Evolutionary conservation across 352 stramenopile genomes (phyloP).

Genomic region (Globisporangium uncinulatum): DNA sequence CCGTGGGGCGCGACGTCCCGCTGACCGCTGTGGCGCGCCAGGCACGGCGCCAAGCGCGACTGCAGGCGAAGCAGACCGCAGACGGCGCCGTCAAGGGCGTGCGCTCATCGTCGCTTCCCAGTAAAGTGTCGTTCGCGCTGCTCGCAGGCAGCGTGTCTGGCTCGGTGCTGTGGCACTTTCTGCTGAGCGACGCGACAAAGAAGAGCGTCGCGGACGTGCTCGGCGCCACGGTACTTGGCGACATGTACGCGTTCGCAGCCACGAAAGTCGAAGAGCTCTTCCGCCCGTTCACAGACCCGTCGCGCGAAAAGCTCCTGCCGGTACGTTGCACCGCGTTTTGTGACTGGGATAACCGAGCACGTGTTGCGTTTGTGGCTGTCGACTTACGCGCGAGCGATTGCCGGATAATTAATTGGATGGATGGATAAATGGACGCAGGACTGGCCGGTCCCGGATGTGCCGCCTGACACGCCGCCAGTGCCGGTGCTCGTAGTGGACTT

Average conservation of each 20-base stretch:
- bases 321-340: conserved; percentile 9
- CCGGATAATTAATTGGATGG: background rate
- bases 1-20: conserved; percentile 49
- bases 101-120: conserved; percentile 68
- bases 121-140: conserved; percentile 62
- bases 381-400: background rate
- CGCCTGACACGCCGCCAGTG: conserved; percentile 65
- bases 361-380: background rate
- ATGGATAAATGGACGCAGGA: conserved; percentile 22
- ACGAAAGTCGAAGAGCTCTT: conserved; percentile 65
- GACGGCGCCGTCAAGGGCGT: conserved; percentile 31
- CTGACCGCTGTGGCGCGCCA: conserved; percentile 55
- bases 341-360: background rate
- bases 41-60: conserved; percentile 49
- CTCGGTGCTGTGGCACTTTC: conserved; percentile 63
- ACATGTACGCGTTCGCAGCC: conserved; percentile 49
- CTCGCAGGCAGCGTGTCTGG: conserved; percentile 60
- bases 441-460: conserved; percentile 80
- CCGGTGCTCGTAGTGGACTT: conserved; percentile 82
- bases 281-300: conserved; percentile 78
- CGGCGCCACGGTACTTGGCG: conserved; percentile 53
- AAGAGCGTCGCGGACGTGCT: conserved; percentile 34
- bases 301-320: conserved; percentile 74
- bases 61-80: conserved; percentile 28
- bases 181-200: conserved; percentile 62